Conservation (phyloP, 2,329 filamentous ascomycete species). For the Alternaria sp. region DNA sequence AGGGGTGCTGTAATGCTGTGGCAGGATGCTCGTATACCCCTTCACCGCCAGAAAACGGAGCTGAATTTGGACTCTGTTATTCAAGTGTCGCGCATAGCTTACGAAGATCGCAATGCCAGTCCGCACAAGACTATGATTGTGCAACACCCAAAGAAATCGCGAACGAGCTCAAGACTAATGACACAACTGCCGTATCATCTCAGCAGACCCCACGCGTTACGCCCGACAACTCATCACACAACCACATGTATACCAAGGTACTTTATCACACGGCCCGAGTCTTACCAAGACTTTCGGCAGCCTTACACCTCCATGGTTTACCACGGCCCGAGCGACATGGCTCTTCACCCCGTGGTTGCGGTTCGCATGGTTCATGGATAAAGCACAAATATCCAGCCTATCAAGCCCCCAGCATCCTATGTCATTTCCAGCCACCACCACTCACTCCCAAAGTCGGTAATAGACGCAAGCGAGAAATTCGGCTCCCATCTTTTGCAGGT, state of each 20-base stretch:
- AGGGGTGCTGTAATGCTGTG: slow-evolving; percentile 3
- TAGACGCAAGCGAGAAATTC: slow-evolving; percentile 5
- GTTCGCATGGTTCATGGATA: slow-evolving; percentile 12
- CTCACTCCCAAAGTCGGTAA: not conserved
- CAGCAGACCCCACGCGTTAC: slow-evolving; percentile 8
- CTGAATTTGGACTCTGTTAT: not conserved
- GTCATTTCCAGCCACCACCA: not conserved
- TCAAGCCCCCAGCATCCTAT: not conserved
- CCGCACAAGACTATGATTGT: not conserved
- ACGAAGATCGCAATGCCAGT: not conserved
- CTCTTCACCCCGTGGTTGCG: not conserved
- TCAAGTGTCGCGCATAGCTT: not conserved
- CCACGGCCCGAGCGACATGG: slow-evolving; percentile 12
- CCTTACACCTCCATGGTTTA: not conserved
- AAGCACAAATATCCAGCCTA: slow-evolving; percentile 13
- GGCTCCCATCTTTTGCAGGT: not conserved
- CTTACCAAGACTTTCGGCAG: slow-evolving; percentile 4
- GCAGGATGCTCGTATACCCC: not conserved
- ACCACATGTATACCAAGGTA: slow-evolving; percentile 4
- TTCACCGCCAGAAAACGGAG: slow-evolving; percentile 15
- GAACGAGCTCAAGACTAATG: not conserved
- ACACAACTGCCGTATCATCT: slow-evolving; percentile 14
- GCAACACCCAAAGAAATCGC: not conserved
- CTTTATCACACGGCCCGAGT: slow-evolving; percentile 21
- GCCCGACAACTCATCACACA: slow-evolving; percentile 8